A percentile compares a stretch with the other conserved stretches of the same genome.
These are phyloP conservation scores for Filosporella fistucella DNA, from an alignment of 495 filamentous ascomycete genomes.

Conservation along the genomic window DNA sequence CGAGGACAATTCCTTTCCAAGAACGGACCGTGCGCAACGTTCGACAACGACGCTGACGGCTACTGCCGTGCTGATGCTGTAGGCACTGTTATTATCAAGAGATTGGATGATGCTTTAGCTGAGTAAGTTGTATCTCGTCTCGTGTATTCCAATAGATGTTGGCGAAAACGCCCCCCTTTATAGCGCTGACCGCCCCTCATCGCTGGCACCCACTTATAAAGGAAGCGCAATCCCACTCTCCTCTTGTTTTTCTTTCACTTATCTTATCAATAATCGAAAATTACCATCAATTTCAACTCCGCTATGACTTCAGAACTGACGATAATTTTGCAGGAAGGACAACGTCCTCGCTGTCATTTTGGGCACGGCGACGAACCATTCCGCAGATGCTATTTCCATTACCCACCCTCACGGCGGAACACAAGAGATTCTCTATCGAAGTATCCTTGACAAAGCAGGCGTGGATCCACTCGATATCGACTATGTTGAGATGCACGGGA, in stretches of 20 bases:
- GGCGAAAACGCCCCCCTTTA: too few species aligned
- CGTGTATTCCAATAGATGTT: too few species aligned
- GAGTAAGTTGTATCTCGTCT: too few species aligned
- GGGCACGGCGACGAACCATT: conserved; percentile 69
- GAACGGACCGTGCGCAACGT: conserved; percentile 49
- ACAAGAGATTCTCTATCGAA: conserved; percentile 64
- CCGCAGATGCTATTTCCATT: conserved; percentile 73
- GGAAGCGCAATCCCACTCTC: too few species aligned
- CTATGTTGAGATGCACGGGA: conserved; percentile 91
- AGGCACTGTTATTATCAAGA: conserved; percentile 67
- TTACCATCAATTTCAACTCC: too few species aligned
- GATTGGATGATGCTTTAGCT: conserved; percentile 66
- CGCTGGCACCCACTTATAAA: too few species aligned
- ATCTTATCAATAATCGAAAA: too few species aligned
- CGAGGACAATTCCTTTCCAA: conserved; percentile 36
- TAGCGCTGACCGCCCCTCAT: too few species aligned
- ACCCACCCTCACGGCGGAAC: conserved; percentile 74
- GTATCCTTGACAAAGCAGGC: conserved; percentile 64
- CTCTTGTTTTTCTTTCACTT: too few species aligned
- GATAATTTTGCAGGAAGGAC: too few species aligned
- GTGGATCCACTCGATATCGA: conserved; percentile 69
- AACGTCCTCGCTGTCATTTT: conserved; percentile 65
- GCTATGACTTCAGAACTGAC: too few species aligned
- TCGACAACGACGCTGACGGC: conserved; percentile 68
- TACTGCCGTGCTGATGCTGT: conserved; percentile 75